phyloP scores from a whole-genome alignment of 129 eudicot species.

The Escallonia rubra region DNA sequence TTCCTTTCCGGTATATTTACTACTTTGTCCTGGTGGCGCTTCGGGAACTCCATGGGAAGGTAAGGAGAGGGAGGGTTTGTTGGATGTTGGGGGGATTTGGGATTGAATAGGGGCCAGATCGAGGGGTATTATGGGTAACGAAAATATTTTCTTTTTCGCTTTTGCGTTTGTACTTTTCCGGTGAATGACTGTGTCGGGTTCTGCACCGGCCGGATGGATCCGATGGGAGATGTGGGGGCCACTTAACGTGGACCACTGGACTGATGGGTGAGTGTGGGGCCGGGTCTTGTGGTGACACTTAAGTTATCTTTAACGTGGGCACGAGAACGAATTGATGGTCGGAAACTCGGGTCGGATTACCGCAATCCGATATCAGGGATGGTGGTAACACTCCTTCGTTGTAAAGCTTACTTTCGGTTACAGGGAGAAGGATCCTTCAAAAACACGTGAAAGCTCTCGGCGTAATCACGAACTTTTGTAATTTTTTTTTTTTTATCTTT shows the following conservation, averaged over 20 bases:
- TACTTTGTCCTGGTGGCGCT: conserved; percentile 36
- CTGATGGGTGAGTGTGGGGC: background rate
- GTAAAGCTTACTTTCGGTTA: background rate
- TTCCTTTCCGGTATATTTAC: conserved; percentile 39
- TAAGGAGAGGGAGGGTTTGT: background rate
- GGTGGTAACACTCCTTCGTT: background rate
- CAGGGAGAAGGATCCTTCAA: too few species aligned
- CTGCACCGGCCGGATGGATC: background rate
- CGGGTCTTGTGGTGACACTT: background rate
- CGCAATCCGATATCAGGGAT: background rate
- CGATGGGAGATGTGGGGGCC: background rate
- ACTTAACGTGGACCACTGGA: background rate
- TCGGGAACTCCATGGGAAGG: conserved; percentile 39
- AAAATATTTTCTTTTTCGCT: background rate
- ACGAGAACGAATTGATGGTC: too few species aligned
- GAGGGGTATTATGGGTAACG: conserved; percentile 23
- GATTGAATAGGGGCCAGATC: conserved; percentile 8
- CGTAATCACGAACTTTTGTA: too few species aligned
- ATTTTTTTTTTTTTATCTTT: too few species aligned
- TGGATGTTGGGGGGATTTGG: background rate
- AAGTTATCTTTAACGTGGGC: background rate
- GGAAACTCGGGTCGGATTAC: too few species aligned
- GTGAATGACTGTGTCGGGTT: conserved; percentile 21
- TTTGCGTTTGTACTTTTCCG: background rate
- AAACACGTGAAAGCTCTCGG: too few species aligned